phyloP scores from a whole-genome alignment of 2,329 filamentous ascomycete species.

The Phyllosticta citribraziliensis region DNA sequence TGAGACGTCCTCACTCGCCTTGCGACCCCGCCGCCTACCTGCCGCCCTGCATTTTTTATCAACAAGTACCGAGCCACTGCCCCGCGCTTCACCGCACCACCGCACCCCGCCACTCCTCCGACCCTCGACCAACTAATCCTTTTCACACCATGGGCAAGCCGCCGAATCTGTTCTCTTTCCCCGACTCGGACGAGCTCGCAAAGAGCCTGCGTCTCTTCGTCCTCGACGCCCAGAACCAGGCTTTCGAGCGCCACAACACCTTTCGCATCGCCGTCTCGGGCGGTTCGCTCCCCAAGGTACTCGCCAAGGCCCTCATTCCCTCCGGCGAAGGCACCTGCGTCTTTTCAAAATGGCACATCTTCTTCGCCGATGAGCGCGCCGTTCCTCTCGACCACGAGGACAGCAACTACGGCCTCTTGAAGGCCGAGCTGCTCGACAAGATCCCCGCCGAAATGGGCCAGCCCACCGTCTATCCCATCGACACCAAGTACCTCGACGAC shows the following conservation, averaged over 20 bases:
- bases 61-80: neutral
- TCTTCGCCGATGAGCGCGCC: conserved; percentile 95
- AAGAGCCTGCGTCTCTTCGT: conserved; percentile 72
- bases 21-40: neutral
- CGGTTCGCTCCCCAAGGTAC: conserved; percentile 79
- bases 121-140: neutral
- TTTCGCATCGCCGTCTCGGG: conserved; percentile 94
- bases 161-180: conserved; percentile 69
- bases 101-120: conserved; percentile 1
- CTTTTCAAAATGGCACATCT: conserved; percentile 91
- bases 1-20: conserved; percentile 1
- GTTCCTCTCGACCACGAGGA: conserved; percentile 86
- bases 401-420: conserved; percentile 86
- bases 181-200: conserved; percentile 59
- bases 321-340: conserved; percentile 46
- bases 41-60: neutral
- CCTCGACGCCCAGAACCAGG: conserved; percentile 69
- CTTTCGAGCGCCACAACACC: conserved; percentile 65
- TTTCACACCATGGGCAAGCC: conserved; percentile 28
- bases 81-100: neutral
- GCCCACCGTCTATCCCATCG: conserved; percentile 72
- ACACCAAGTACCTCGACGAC: conserved; percentile 59
- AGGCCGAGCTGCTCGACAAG: conserved; percentile 79
- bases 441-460: conserved; percentile 57
- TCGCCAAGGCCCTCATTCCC: conserved; percentile 72